Base-by-base conservation (phyloP, 1,284 basidiomycete species). In the Ustilago loliicola region DNA sequence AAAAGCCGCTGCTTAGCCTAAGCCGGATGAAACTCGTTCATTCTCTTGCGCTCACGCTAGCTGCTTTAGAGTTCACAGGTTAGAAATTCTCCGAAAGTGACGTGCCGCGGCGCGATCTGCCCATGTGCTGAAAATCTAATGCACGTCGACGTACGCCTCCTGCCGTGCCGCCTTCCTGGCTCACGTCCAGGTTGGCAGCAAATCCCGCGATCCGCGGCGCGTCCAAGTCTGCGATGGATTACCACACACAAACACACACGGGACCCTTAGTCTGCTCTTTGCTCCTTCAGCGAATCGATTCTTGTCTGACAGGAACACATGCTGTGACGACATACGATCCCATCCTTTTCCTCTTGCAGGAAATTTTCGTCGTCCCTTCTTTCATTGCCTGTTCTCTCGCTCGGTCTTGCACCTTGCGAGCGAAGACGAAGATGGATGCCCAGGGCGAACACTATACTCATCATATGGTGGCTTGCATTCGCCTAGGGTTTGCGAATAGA, bases 201-300 rank as follows among this genome's bases (percentile, higher is more conserved):
- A 10, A 59, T 48, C n/a, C 57, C 57, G 57, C 57, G 57, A 59
- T 59, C 57, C 57, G 57, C 57, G 57, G 57, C 38, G 36, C 36
- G 3, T 21, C 3, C 8, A 34, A 13, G 5, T 21, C 2, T 5
- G 11, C 8, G n/a, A 11, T 27, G 27, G 48, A 13, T 50, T 50
- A 50, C 25, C 48, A n/a, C 3, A n/a, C n/a, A n/a, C n/a, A n/a
- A 25, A 9, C 48, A 50, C 48, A 23, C 48, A 25, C 7, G 15
- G 19, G n/a, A 48, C n/a, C 42, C 8, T 21, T 10, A n/a, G 21
- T 45, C 42, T n/a, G 21, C n/a, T 17, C 17, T n/a, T 6, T 40
- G 45, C 8, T n/a, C 45, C 21, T 48, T 48, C 19, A 21, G 48
- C 25, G 17, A 29, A 34, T 3, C 29, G 48, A 50, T 50, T 50